phyloP scores from a whole-genome alignment of 1,139 yeast species.

The Starmera stellimalicola region DNA sequence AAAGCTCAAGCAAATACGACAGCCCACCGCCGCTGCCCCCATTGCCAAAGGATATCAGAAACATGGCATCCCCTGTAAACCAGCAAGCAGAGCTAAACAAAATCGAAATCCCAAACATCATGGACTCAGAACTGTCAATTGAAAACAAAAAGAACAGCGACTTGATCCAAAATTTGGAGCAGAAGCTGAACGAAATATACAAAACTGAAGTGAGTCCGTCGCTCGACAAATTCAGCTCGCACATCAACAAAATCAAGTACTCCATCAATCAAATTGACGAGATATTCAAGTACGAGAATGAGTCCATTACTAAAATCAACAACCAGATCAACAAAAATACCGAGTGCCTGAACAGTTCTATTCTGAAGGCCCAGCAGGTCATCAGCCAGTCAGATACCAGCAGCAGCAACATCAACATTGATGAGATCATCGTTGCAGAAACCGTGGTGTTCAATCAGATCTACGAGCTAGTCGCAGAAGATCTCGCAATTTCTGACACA shows the following conservation, averaged over 20 bases:
- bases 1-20: conserved; percentile 1
- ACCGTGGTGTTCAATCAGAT: conserved; percentile 43
- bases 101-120: conserved; percentile 15
- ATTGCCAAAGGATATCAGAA: conserved; percentile 13
- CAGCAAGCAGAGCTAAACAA: conserved; percentile 7
- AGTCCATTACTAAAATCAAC: conserved; percentile 19
- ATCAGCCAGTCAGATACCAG: conserved; percentile 12
- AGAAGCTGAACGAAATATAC: too few species aligned
- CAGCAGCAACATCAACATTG: conserved; percentile 25
- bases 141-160: conserved; percentile 11
- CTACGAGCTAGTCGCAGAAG: conserved; percentile 58
- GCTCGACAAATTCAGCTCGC: conserved; percentile 25
- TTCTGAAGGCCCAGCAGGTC: not conserved
- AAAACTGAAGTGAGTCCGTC: conserved; percentile 8
- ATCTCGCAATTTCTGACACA: conserved; percentile 62
- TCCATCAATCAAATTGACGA: conserved; percentile 21
- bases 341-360: conserved; percentile 16
- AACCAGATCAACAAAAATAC: conserved; percentile 23
- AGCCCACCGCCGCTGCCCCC: conserved; percentile 23
- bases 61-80: conserved; percentile 13
- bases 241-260: conserved; percentile 22
- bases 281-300: conserved; percentile 22
- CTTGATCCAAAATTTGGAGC: too few species aligned
- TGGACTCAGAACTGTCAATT: conserved; percentile 19
- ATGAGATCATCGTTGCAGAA: conserved; percentile 34